Percentiles rank a stretch among this genome's conserved stretches.
phyloP scores from a whole-genome alignment of 2,329 filamentous ascomycete species.

The Exophiala calicioides region DNA sequence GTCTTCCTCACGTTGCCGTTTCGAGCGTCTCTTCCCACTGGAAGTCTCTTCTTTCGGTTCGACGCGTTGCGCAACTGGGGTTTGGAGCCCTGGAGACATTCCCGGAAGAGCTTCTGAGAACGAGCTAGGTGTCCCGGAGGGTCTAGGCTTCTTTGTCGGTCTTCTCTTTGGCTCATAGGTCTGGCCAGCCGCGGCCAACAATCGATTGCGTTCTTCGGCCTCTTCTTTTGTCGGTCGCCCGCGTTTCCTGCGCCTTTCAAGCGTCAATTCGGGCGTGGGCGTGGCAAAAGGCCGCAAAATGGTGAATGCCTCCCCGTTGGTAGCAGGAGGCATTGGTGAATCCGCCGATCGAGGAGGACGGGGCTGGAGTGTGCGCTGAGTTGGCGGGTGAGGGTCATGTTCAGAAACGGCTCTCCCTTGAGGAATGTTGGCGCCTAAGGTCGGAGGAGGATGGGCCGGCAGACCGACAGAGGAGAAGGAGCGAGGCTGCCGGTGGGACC shows the following conservation, averaged over 20 bases:
- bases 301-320: slow-evolving; percentile 25
- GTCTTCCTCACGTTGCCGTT: slow-evolving; percentile 15
- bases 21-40: slow-evolving; percentile 24
- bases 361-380: slow-evolving; percentile 27
- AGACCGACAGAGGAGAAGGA: slow-evolving; percentile 12
- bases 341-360: slow-evolving; percentile 28
- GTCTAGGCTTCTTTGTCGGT: slow-evolving; percentile 27
- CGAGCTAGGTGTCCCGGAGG: slow-evolving; percentile 26
- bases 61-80: slow-evolving; percentile 13
- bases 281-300: slow-evolving; percentile 23
- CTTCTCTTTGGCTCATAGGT: slow-evolving; percentile 32
- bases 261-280: slow-evolving; percentile 17
- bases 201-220: slow-evolving; percentile 29
- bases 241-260: slow-evolving; percentile 27
- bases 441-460: slow-evolving; percentile 10
- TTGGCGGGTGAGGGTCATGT: slow-evolving; percentile 16
- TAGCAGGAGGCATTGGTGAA: slow-evolving; percentile 27
- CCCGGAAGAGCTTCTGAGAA: slow-evolving; percentile 15
- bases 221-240: slow-evolving; percentile 32
- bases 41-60: slow-evolving; percentile 22
- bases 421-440: slow-evolving; percentile 9
- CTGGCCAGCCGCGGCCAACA: slow-evolving; percentile 27
- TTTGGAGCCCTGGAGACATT: slow-evolving; percentile 22
- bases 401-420: slow-evolving; percentile 20
- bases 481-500: slow-evolving; percentile 5